Percentiles rank a stretch among this genome's conserved stretches.
phyloP scores from a whole-genome alignment of 2,329 filamentous ascomycete genomes.

The Huntiella bhutanensis region DNA sequence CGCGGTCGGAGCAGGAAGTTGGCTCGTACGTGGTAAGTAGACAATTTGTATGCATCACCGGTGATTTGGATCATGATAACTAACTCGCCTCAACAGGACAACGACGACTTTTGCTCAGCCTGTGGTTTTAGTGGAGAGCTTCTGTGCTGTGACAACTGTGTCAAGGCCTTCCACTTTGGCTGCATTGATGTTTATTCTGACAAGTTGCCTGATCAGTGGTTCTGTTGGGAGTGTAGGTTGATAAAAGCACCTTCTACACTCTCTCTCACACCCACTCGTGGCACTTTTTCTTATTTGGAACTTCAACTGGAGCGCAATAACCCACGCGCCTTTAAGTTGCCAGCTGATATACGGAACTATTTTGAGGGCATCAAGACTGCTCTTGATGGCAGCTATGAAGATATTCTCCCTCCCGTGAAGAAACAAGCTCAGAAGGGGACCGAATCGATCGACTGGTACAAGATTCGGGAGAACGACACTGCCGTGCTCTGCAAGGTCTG shows the following conservation, averaged over 20 bases:
- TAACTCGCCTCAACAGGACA: slow-evolving; percentile 32
- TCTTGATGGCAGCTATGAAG: slow-evolving; percentile 63
- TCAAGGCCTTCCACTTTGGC: slow-evolving; percentile 72
- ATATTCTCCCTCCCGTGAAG: slow-evolving; percentile 25
- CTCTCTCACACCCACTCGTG: slow-evolving; percentile 18
- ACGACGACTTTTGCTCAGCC: slow-evolving; percentile 76
- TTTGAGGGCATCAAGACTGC: slow-evolving; percentile 68
- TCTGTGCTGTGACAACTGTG: slow-evolving; percentile 85
- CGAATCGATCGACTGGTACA: slow-evolving; percentile 47
- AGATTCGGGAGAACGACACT: slow-evolving; percentile 50
- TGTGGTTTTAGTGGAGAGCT: slow-evolving; percentile 72
- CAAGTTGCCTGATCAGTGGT: slow-evolving; percentile 60
- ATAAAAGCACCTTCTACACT: slow-evolving; percentile 18
- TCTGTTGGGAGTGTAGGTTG: slow-evolving; percentile 51
- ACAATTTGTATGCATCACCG: slow-evolving; percentile 3
- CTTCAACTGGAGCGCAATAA: slow-evolving; percentile 48
- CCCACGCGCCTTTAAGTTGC: slow-evolving; percentile 54
- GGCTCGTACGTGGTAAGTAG: slow-evolving; percentile 30
- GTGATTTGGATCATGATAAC: background rate
- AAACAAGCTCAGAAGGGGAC: slow-evolving; percentile 28
- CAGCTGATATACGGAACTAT: slow-evolving; percentile 48
- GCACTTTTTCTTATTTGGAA: slow-evolving; percentile 43
- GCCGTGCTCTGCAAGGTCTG: slow-evolving; percentile 63
- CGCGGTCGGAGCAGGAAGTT: slow-evolving; percentile 14
- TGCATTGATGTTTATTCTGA: slow-evolving; percentile 63